Base-by-base conservation (phyloP, 129 eudicot species). In the Apium graveolens region DNA sequence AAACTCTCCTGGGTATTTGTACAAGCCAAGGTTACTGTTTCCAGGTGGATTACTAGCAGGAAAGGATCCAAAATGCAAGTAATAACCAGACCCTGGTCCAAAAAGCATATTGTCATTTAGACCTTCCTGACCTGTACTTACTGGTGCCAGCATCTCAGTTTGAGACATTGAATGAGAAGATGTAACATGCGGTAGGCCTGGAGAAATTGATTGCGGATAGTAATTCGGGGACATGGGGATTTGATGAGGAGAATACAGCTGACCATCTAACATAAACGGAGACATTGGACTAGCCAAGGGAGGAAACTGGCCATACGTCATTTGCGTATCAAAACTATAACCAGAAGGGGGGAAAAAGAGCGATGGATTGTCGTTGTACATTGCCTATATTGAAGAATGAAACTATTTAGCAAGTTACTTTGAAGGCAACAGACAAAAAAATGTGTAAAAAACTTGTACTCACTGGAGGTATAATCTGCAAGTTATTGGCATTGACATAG, bases 301-400 rank as follows among this genome's bases (percentile, higher is more conserved):
- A 37, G 98, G 92, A 82, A 84, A 95, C 82, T 94, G 98, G 63
- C 97, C 94, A 80, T 82, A 95, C 27, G 91, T 91, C 90, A 89
- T 83, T 60, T 90, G 98, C 48, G 88, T 69, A 77, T 91, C 97
- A 82, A 80, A 91, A 81, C 96, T 93, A 74, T 95, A 92, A 5
- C 92, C 91, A 77, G 98, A 91, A 55, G 88, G 96, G 79, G 88
- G 96, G 78, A 82, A 86, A 57, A 81, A 85, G 37, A 91, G 76
- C 11, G 98, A 88, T 38, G 92, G 48, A 72, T 87, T 90, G 68
- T 95, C 97, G 72, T 84, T 88, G 91, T 85, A 91, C 80, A 95
- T 84, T 49, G 88, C 91, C 97, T 95, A 49, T 80, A 49, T 74
- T 27, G 46, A 74, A 44, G 31, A 21, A 80, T 38, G 66, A 12